Evolutionary conservation across 495 filamentous ascomycete genomes (phyloP).

Genomic region (Diplogelasinospora grovesii): DNA sequence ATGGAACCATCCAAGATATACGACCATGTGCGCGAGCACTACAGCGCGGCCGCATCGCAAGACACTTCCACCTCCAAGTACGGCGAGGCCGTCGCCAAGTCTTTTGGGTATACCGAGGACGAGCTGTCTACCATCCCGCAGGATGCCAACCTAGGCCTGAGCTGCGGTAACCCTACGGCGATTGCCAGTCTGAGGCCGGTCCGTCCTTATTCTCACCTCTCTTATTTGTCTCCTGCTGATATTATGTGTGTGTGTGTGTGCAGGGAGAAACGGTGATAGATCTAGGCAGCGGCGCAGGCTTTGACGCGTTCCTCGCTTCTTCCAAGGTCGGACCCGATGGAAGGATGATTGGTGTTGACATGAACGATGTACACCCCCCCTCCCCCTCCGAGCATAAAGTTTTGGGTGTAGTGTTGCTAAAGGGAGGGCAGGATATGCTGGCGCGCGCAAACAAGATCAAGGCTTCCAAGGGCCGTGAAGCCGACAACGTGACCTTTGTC

Average conservation of each 20-base stretch:
- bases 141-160: conserved; percentile 56
- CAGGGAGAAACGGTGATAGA: conserved; percentile 61
- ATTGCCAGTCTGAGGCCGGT: conserved; percentile 48
- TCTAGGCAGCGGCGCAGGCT: conserved; percentile 56
- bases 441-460: conserved; percentile 43
- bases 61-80: conserved; percentile 25
- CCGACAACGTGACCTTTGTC: conserved; percentile 44
- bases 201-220: too few relatives aligned
- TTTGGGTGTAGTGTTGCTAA: too few relatives aligned
- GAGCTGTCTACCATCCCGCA: conserved; percentile 50
- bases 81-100: conserved; percentile 40
- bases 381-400: too few relatives aligned
- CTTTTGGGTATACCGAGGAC: conserved; percentile 53
- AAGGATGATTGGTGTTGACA: conserved; percentile 57
- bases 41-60: conserved; percentile 29
- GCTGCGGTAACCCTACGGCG: conserved; percentile 60
- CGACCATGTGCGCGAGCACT: conserved; percentile 32
- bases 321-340: conserved; percentile 49
- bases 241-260: too few relatives aligned
- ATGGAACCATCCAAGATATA: conserved; percentile 29
- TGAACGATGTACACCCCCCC: conserved; percentile 45
- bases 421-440: conserved; percentile 49
- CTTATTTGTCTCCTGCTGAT: too few relatives aligned
- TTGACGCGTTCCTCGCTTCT: conserved; percentile 58
- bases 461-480: conserved; percentile 15